Base-by-base conservation (phyloP, 805 yeast species). In the Candida piceae region DNA sequence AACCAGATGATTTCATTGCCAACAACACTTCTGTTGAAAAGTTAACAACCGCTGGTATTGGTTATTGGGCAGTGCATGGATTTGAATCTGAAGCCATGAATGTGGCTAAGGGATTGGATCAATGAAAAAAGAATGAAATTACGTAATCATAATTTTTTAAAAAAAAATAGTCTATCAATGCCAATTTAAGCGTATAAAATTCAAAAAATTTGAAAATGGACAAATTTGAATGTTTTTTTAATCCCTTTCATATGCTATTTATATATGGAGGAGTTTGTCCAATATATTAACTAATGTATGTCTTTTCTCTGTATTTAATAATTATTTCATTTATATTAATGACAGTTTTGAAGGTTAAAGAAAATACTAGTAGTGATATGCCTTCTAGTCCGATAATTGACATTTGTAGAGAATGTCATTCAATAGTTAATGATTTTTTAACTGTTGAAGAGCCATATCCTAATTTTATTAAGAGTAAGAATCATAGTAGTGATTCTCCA, bases 1-100 rank as follows among this genome's bases (percentile, higher is more conserved):
- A 93, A 60, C 98, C 98, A 0, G 81, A 77, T 23, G 84, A 83
- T 1, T 93, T 93, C 65, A 84, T 93, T n/a, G 70, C 77, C 52
- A 72, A 80, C 40, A 93, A 93, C 53, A 67, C 73, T 4, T 84
- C 95, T 12, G 62, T 63, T 16, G 54, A 60, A 6, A 74, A 72
- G 50, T 64, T 93, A 30, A 64, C 63, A n/a, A 67, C 56, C 0
- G 66, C 67, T 1, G 83, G 80, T 0, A 70, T 90, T 11, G 80
- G 74, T 40, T 90, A 90, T 52, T 67, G 85, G 9, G 84, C 81
- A 46, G 74, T 93, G 18, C 84, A 89, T 0, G 98, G 97, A 0
- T 80, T 75, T 32, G 96, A 86, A 51, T 77, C 77, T 10, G 75
- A 70, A 45, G 77, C 86, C 36, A 63, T 85, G 25, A 59, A 63